A percentile compares a stretch with the other conserved stretches of the same genome.
Conservation (phyloP, 768 basidiomycete genomes). For the Rhizopogon salebrosus region DNA sequence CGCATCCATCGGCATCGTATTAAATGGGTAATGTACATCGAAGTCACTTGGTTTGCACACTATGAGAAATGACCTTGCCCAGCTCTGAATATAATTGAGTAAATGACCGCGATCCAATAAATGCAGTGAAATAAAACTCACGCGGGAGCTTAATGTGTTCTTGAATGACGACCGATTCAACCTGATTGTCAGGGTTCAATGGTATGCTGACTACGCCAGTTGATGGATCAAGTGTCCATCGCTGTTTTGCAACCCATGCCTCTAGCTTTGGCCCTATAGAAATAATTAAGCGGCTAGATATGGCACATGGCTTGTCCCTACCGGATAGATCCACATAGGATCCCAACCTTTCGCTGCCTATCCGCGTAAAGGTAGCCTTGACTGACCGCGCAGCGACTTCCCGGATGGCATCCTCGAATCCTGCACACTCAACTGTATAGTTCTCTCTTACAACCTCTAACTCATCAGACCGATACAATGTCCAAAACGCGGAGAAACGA, state of each 20-base stretch:
- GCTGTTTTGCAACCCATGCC: conserved; percentile 56
- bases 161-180: conserved; percentile 79
- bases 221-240: conserved; percentile 56
- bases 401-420: conserved; percentile 81
- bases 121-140: conserved; percentile 33
- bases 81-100: conserved; percentile 45
- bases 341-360: conserved; percentile 59
- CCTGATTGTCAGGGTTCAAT: conserved; percentile 83
- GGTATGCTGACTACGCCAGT: conserved; percentile 63
- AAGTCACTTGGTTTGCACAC: conserved; percentile 46
- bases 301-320: conserved; percentile 21
- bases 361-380: conserved; percentile 72
- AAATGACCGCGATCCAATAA: not conserved
- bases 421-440: conserved; percentile 78
- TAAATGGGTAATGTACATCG: not conserved
- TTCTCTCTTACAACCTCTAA: conserved; percentile 75
- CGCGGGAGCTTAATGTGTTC: conserved; percentile 79
- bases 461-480: conserved; percentile 61
- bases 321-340: conserved; percentile 69
- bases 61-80: conserved; percentile 70
- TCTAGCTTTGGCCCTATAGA: conserved; percentile 49
- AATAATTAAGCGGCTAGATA: not conserved
- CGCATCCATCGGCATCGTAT: not conserved
- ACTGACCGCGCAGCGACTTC: conserved; percentile 75
- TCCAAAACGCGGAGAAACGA: conserved; percentile 87